These are phyloP conservation scores for Camellia lanceoleosa DNA, from an alignment of 148 eudicot genomes.

Conservation along the genomic window DNA sequence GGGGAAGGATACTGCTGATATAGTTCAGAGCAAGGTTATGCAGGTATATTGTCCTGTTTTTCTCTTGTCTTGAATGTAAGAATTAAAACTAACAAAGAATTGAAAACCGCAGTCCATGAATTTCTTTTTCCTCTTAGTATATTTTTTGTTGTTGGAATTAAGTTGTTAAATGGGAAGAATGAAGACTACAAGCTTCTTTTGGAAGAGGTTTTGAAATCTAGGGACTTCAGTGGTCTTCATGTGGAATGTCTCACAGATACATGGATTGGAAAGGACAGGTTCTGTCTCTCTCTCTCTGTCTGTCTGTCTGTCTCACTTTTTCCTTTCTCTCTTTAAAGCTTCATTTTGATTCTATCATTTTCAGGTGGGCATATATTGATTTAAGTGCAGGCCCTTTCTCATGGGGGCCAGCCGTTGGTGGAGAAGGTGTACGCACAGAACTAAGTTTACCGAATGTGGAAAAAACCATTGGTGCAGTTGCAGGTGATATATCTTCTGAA, in stretches of 20 bases:
- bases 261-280: slow-evolving; percentile 94
- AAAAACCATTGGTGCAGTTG: slow-evolving; percentile 84
- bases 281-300: slow-evolving; percentile 8
- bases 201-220: slow-evolving; percentile 66
- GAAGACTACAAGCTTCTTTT: slow-evolving; percentile 63
- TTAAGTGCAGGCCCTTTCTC: slow-evolving; percentile 94
- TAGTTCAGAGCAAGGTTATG: slow-evolving; percentile 69
- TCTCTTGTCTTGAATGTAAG: slow-evolving; percentile 1
- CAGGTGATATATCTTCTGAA: slow-evolving; percentile 45
- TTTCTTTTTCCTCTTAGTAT: slow-evolving; percentile 8
- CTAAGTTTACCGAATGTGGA: slow-evolving; percentile 85
- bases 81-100: background rate
- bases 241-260: slow-evolving; percentile 93
- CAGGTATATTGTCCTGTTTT: slow-evolving; percentile 46
- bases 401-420: slow-evolving; percentile 98
- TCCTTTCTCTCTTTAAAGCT: slow-evolving; percentile 13
- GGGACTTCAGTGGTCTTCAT: slow-evolving; percentile 63
- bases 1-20: slow-evolving; percentile 67
- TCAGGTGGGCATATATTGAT: slow-evolving; percentile 95
- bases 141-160: slow-evolving; percentile 16
- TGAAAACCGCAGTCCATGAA: background rate
- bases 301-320: background rate
- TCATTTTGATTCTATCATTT: slow-evolving; percentile 13
- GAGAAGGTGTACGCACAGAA: slow-evolving; percentile 99
- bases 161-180: slow-evolving; percentile 66